Evolutionary conservation across 768 basidiomycete species (phyloP).

Genomic region (Boletus subparvulus): DNA sequence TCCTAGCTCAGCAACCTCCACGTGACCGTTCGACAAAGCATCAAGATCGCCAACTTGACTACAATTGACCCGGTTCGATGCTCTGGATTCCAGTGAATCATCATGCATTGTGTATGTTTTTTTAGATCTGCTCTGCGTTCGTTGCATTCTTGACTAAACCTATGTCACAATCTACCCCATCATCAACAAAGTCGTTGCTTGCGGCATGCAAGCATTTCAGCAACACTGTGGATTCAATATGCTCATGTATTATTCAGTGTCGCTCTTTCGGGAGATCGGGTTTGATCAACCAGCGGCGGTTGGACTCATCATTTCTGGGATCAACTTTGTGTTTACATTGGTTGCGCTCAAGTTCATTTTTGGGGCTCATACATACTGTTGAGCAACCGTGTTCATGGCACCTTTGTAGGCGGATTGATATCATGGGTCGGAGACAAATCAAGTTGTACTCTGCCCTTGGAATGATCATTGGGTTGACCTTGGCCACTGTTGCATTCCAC

Average conservation of each 20-base stretch:
- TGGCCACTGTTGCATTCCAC: constrained; percentile 66
- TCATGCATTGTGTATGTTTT: constrained; percentile 58
- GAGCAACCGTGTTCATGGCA: background rate
- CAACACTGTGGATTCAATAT: too few relatives aligned
- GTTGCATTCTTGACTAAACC: too few relatives aligned
- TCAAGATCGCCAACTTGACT: constrained; percentile 59
- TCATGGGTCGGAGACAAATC: constrained; percentile 65
- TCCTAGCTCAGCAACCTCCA: constrained; percentile 56
- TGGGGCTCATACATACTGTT: background rate
- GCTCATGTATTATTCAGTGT: too few relatives aligned
- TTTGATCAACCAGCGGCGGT: too few relatives aligned
- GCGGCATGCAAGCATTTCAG: too few relatives aligned
- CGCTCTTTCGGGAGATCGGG: too few relatives aligned
- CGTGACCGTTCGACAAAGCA: constrained; percentile 57
- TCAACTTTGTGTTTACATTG: constrained; percentile 77
- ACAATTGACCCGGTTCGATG: constrained; percentile 59
- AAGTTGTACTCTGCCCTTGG: constrained; percentile 71
- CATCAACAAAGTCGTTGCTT: too few relatives aligned
- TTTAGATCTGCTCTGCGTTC: background rate
- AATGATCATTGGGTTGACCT: constrained; percentile 64
- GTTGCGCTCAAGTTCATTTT: constrained; percentile 58
- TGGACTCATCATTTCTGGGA: too few relatives aligned
- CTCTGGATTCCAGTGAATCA: constrained; percentile 57
- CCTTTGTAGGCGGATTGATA: constrained; percentile 50
- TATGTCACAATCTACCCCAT: too few relatives aligned